Evolutionary conservation across 2,329 filamentous ascomycete species (phyloP).

Genomic region (Arachnomyces sp.): DNA sequence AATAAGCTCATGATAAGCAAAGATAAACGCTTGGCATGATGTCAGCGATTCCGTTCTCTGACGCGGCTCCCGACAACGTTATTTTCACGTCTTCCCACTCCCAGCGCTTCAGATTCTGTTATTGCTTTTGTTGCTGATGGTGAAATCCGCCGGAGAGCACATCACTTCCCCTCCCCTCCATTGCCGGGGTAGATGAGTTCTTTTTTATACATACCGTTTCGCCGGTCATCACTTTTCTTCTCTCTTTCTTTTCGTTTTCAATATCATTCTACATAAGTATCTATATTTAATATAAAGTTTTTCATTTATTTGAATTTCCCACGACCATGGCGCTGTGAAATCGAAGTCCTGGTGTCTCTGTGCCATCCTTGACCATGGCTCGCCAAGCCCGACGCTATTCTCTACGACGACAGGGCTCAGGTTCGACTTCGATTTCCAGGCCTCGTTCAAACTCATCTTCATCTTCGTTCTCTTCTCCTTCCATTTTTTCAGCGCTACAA

Average conservation of each 20-base stretch:
- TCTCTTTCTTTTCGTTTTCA: background rate
- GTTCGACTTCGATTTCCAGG: background rate
- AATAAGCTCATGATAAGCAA: too few relatives aligned
- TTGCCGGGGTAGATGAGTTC: too few relatives aligned
- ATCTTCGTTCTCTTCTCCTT: slow-evolving; percentile 8
- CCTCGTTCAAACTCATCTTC: slow-evolving; percentile 9
- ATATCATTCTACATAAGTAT: background rate
- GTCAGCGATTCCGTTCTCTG: background rate
- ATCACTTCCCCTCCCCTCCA: too few relatives aligned
- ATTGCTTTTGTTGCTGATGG: background rate
- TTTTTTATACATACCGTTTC: background rate
- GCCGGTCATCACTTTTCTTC: background rate
- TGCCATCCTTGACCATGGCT: slow-evolving; percentile 4
- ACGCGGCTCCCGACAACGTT: background rate
- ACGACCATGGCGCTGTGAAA: too few relatives aligned
- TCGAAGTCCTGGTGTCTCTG: too few relatives aligned
- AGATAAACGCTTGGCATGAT: too few relatives aligned
- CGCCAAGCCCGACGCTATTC: slow-evolving; percentile 9
- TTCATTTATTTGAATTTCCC: background rate
- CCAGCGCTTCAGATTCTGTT: background rate
- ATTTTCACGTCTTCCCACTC: background rate
- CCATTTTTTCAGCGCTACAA: slow-evolving; percentile 2
- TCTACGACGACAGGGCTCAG: slow-evolving; percentile 3
- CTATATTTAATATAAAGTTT: background rate
- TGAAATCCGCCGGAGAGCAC: background rate